Evolutionary conservation across 768 basidiomycete genomes (phyloP).

Genomic region (Phaeotremella skinneri): DNA sequence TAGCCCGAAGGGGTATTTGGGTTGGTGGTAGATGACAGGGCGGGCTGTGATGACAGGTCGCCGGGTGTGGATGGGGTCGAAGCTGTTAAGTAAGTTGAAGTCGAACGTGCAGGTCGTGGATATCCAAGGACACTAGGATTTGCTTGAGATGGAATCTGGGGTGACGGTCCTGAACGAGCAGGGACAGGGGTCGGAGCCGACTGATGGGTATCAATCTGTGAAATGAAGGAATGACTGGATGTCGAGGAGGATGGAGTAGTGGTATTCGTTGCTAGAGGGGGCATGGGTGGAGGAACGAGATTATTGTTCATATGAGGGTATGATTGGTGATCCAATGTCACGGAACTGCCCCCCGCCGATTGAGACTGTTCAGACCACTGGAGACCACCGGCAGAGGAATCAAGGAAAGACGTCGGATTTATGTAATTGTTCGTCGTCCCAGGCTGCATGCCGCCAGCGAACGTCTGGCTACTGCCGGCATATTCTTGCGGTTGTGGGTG

Average conservation of each 20-base stretch:
- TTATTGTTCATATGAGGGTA: background rate
- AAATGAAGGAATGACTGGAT: background rate
- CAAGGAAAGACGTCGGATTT: background rate
- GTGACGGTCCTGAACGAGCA: background rate
- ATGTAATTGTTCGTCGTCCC: no score
- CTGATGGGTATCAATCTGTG: background rate
- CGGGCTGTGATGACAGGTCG: background rate
- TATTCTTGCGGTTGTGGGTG: no score
- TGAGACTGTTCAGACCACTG: no score
- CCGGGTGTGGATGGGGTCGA: background rate
- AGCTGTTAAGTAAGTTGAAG: background rate
- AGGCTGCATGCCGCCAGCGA: no score
- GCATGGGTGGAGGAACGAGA: background rate
- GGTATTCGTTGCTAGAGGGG: no score
- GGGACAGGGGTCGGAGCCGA: conserved; percentile 5
- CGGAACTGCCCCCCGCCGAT: no score
- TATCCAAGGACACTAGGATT: background rate
- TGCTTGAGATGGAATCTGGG: background rate
- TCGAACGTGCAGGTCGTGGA: background rate
- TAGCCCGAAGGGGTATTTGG: conserved; percentile 5
- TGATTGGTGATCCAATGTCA: no score
- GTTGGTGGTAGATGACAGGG: conserved; percentile 8
- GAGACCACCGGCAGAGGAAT: no score
- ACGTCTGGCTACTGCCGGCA: no score
- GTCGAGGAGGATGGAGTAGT: background rate